Evolutionary conservation across 306 rosid genomes (phyloP), one percentile per base, ranked within the genome.

Genomic region (Cicer bijugum): DNA sequence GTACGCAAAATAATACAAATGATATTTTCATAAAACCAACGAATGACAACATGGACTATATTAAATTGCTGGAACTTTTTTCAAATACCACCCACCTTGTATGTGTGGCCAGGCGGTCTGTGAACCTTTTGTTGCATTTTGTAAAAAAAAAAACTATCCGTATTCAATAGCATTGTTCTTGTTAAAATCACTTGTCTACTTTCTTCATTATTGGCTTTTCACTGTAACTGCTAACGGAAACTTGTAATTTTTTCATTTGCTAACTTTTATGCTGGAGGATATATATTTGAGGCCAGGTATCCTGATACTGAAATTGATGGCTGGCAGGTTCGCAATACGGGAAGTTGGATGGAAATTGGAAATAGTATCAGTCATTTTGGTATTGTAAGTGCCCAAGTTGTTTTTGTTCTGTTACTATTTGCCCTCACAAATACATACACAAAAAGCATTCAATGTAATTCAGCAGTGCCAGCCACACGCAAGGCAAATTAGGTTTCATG

Each of bases 331-430:
- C 83, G 86, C 64, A 92, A 92, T 80, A 92, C 84, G 0, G 97
- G 97, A 84, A 92, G 96, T 76, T 92, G 97, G 96, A 92, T 89
- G 97, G 97, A 92, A 81, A 92, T 92, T 74, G 97, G 97, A 56
- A 88, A 86, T 72, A 92, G 97, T 77, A 92, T 92, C 42, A 88
- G 97, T 84, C 97, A 92, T 78, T 92, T 92, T 42, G 97, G 96
- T 61, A 92, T 92, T 33, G 12, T 92, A 90, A 92, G 96, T 78
- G 97, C 97, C 78, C 97, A 92, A 75, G 93, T 92, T 67, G 96
- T 92, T 56, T 92, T 92, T 80, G 92, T 92, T 69, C 82, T 92
- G 35, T 37, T 92, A 80, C 93, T 89, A 16, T 92, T 92, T 66
- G 92, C 96, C 38, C 86, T 92, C 82, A 92, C 97, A 23, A 86